These are phyloP conservation scores for Sporodiniella umbellata DNA, from an alignment of 371 early-diverging fungal species.

Conservation along the genomic window DNA sequence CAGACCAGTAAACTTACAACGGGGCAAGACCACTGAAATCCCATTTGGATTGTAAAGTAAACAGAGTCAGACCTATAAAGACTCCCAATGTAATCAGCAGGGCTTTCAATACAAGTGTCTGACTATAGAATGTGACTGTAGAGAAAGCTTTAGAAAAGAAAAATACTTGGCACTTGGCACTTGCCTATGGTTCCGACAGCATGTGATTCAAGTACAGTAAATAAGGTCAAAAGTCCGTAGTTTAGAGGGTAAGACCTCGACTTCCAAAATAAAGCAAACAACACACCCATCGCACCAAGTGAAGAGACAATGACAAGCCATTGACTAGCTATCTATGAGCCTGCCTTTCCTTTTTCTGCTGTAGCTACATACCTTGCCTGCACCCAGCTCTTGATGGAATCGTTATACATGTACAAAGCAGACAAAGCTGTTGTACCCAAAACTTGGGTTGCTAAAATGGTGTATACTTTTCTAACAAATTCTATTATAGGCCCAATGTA, in stretches of 20 bases:
- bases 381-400: conserved; percentile 47
- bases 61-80: conserved; percentile 72
- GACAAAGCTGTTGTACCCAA: conserved; percentile 56
- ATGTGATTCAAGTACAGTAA: conserved; percentile 70
- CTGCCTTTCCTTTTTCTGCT: background rate
- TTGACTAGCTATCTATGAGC: conserved; percentile 18
- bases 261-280: conserved; percentile 62
- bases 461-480: conserved; percentile 80
- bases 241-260: conserved; percentile 67
- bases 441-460: conserved; percentile 69
- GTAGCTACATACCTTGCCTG: conserved; percentile 49
- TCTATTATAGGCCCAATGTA: too few relatives aligned
- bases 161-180: conserved; percentile 11
- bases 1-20: conserved; percentile 30
- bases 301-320: conserved; percentile 44
- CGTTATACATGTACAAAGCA: conserved; percentile 57
- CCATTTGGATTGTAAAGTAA: conserved; percentile 71
- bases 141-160: background rate
- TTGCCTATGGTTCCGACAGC: conserved; percentile 62
- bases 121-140: conserved; percentile 55
- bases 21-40: conserved; percentile 71
- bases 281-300: conserved; percentile 42
- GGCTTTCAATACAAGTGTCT: conserved; percentile 67
- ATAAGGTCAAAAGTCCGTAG: conserved; percentile 53
- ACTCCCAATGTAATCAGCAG: conserved; percentile 70